Conservation (phyloP, 306 rosid genomes). For the Cercis canadensis region DNA sequence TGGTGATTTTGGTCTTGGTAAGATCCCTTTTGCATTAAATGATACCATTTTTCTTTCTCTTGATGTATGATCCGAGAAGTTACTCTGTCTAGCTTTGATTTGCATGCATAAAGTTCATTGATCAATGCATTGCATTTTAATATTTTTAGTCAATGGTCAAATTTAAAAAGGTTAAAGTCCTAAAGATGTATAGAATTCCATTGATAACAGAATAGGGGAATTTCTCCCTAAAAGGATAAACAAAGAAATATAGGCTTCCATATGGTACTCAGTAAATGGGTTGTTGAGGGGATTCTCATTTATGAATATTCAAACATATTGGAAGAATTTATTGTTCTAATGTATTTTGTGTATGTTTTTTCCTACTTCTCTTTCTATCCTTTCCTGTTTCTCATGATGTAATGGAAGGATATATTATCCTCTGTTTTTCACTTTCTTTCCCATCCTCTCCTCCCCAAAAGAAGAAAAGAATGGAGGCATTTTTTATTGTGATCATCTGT, state of each 20-base stretch:
- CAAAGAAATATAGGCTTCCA: background rate
- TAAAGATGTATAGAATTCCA: background rate
- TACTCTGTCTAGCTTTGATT: conserved; percentile 27
- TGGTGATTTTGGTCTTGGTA: conserved; percentile 99
- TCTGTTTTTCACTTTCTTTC: conserved; percentile 1
- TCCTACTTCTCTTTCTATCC: no score
- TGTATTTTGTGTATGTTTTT: background rate
- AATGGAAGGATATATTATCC: background rate
- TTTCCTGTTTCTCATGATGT: conserved; percentile 3
- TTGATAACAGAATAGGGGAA: background rate
- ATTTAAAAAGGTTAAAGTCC: background rate
- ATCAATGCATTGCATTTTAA: conserved; percentile 26
- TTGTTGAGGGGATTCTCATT: background rate
- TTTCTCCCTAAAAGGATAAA: background rate
- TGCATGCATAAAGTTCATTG: conserved; percentile 20
- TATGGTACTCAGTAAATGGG: background rate
- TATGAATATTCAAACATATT: background rate
- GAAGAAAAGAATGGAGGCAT: background rate
- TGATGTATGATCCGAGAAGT: conserved; percentile 29
- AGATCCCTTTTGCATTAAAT: conserved; percentile 45
- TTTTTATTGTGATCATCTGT: background rate
- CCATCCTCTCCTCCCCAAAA: background rate
- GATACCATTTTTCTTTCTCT: conserved; percentile 24
- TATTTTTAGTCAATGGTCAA: conserved; percentile 9
- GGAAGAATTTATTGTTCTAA: background rate